These are phyloP conservation scores for Arthroderma sp. DNA, from an alignment of 2,329 filamentous ascomycete species.

Conservation along the genomic window DNA sequence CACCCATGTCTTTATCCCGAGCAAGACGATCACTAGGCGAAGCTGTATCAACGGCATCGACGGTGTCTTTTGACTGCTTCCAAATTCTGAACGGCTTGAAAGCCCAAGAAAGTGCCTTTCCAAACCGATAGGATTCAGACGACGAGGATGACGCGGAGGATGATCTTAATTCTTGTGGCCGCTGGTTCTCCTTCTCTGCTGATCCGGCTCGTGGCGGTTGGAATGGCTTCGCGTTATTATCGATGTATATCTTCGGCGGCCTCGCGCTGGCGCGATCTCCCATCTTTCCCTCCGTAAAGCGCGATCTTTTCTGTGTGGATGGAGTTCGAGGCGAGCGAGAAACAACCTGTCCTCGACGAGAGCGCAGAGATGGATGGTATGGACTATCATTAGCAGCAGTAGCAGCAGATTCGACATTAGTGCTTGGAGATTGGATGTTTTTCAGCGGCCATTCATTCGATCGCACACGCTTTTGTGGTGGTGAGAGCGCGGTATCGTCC, in stretches of 20 bases:
- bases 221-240: conserved; percentile 15
- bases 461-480: conserved; percentile 28
- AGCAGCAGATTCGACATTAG: too few relatives aligned
- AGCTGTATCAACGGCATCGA: not conserved
- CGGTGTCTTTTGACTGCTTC: conserved; percentile 29
- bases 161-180: too few relatives aligned
- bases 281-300: conserved; percentile 69
- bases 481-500: not conserved
- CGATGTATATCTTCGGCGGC: conserved; percentile 57
- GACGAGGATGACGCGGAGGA: too few relatives aligned
- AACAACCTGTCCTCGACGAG: conserved; percentile 6
- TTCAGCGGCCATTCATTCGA: conserved; percentile 33
- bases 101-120: conserved; percentile 39
- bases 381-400: too few relatives aligned
- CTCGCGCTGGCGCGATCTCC: conserved; percentile 61
- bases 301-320: conserved; percentile 31
- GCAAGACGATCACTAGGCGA: not conserved
- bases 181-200: too few relatives aligned
- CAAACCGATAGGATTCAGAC: conserved; percentile 42
- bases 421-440: not conserved
- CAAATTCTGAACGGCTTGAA: conserved; percentile 42
- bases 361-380: not conserved
- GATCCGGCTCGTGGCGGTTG: too few relatives aligned
- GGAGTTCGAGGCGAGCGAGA: conserved; percentile 16
- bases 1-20: conserved; percentile 3